Conservation (phyloP, 1,284 basidiomycete species). For the Rhodotorula glutinis region DNA sequence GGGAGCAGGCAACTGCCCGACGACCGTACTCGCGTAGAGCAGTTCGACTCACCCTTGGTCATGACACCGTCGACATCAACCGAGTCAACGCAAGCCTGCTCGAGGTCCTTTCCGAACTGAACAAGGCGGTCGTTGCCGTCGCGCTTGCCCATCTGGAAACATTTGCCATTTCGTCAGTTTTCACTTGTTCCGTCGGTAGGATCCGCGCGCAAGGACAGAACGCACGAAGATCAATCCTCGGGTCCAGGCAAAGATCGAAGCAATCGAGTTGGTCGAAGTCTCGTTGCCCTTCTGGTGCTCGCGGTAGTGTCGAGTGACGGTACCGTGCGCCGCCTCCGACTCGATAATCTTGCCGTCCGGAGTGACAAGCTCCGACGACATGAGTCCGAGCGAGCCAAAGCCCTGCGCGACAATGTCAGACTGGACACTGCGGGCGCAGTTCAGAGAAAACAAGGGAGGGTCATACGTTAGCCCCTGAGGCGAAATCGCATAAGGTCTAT, state of each 20-base stretch:
- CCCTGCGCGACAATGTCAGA: conserved; percentile 59
- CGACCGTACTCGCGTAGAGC: too few species aligned
- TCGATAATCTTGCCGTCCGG: conserved; percentile 90
- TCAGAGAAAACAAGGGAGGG: neutral
- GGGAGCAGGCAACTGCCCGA: too few species aligned
- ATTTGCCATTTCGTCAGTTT: conserved; percentile 47
- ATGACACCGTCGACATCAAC: conserved; percentile 60
- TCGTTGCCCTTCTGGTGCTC: conserved; percentile 90
- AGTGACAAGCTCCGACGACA: conserved; percentile 95
- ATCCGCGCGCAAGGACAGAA: neutral
- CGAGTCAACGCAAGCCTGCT: conserved; percentile 82
- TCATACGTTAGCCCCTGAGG: neutral
- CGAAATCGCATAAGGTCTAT: neutral
- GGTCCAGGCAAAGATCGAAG: conserved; percentile 98
- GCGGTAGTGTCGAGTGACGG: conserved; percentile 74
- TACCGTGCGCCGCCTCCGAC: conserved; percentile 72
- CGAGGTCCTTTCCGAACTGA: conserved; percentile 75
- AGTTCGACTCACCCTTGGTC: conserved; percentile 39
- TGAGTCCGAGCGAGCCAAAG: conserved; percentile 91
- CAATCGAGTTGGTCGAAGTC: conserved; percentile 96
- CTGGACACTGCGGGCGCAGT: conserved; percentile 81
- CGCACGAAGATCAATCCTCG: conserved; percentile 62
- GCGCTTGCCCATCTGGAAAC: conserved; percentile 78
- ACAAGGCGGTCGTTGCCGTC: conserved; percentile 76
- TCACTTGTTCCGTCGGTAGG: too few species aligned